Base-by-base conservation (phyloP, 164 flowering plant genomes). In the Vitis labrusca region DNA sequence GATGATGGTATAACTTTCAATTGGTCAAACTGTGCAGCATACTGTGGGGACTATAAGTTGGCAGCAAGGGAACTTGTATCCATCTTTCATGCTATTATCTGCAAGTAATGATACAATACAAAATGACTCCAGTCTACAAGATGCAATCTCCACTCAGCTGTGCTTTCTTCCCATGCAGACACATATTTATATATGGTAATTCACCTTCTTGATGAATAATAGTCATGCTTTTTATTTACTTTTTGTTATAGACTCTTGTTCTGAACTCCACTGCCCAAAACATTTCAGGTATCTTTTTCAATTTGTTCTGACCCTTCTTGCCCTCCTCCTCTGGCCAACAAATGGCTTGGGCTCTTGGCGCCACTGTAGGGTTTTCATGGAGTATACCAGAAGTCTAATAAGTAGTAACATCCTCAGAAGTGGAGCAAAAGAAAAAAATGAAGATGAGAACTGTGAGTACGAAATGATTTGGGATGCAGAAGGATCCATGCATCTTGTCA, bases 381-480 rank as follows among this genome's bases (percentile, higher is more conserved):
- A 71, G 10, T 59, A 54, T 71, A 51, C 74, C 48, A 73, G 75
- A 76, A 78, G 72, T 32, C 69, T 82, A 57, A 66, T 76, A 11
- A 74, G 69, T 50, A 64, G 61, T 55, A 73, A 56, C 75, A 57
- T 75, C 59, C 77, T 77, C 10, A 77, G 70, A 29, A 66, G 66
- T 63, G 78, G 71, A 29, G 67, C 68, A 49, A 94, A 92, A 76
- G 92, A 87, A 77, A 92, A 94, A 79, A 82, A 81, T 76, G 97
- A 92, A 68, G 93, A 92, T 80, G 91, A 87, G 37, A 73, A 77
- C 64, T 85, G 86, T 76, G 97, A 91, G 60, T 94, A 87, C 73
- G 99, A 94, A 77, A 86, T 84, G 94, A 71, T 92, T 19, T 94
- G 99, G 99, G 97, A 90, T 84, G 95, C 97, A 48, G 99, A 94